phyloP scores from a whole-genome alignment of 768 basidiomycete species.

The Leccinum barrowsii region DNA sequence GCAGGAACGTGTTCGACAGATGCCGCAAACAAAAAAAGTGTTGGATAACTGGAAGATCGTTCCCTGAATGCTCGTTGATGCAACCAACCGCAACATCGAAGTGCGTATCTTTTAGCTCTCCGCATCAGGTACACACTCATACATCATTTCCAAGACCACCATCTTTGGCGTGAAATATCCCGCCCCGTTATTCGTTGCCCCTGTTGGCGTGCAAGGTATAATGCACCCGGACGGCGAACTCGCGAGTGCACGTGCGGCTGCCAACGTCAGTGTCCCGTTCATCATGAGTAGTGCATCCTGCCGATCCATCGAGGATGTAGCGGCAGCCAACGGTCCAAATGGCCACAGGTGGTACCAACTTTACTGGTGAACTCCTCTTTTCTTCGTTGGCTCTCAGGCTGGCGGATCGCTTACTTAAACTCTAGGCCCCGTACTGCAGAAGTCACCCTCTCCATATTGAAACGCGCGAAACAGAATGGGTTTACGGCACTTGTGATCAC shows the following conservation, averaged over 20 bases:
- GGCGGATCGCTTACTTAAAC: neutral
- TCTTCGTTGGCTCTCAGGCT: neutral
- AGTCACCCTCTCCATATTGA: conserved; percentile 59
- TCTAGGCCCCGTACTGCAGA: conserved; percentile 60
- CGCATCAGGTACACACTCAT: neutral
- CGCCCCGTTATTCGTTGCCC: conserved; percentile 62
- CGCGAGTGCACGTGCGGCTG: conserved; percentile 63
- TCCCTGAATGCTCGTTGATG: conserved; percentile 71
- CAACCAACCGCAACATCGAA: conserved; percentile 54
- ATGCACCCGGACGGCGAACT: conserved; percentile 70
- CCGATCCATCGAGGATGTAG: conserved; percentile 76
- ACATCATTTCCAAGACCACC: conserved; percentile 46
- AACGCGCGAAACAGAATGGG: conserved; percentile 60
- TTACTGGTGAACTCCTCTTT: conserved; percentile 54
- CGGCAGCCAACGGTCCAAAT: conserved; percentile 56
- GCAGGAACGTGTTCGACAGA: conserved; percentile 72
- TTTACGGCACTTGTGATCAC: conserved; percentile 76
- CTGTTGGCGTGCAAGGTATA: conserved; percentile 78
- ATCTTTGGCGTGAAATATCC: conserved; percentile 65
- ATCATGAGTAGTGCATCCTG: conserved; percentile 74
- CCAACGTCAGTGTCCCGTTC: conserved; percentile 58
- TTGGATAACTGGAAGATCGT: conserved; percentile 70
- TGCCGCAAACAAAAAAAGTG: conserved; percentile 55
- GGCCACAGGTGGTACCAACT: conserved; percentile 78
- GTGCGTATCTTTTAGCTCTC: conserved; percentile 35